phyloP scores from a whole-genome alignment of 495 filamentous ascomycete genomes.

The Hyaloscypha bicolor region DNA sequence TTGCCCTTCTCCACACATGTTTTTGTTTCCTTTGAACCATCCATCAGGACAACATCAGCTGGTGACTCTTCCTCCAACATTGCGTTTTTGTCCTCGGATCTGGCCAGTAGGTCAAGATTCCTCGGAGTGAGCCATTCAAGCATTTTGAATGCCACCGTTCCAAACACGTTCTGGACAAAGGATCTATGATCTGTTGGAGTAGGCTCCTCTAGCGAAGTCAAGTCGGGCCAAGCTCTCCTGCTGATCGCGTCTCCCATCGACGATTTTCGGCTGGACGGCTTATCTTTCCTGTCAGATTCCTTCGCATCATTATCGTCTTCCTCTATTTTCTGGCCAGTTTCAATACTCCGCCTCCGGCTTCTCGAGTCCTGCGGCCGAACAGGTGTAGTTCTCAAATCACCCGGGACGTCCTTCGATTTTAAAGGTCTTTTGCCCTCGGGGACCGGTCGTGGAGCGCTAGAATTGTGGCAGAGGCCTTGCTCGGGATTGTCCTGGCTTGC shows the following conservation, averaged over 20 bases:
- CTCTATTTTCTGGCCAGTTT: background rate
- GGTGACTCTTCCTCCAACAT: background rate
- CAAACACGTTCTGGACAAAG: slow-evolving; percentile 81
- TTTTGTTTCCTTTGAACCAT: background rate
- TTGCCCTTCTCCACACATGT: background rate
- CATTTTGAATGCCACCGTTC: slow-evolving; percentile 75
- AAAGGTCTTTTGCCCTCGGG: slow-evolving; percentile 39
- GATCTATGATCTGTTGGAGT: slow-evolving; percentile 77
- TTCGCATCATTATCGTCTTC: background rate
- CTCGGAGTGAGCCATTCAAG: slow-evolving; percentile 73
- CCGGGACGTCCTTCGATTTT: slow-evolving; percentile 16
- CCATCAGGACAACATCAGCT: background rate
- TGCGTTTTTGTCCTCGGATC: slow-evolving; percentile 1
- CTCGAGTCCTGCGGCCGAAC: background rate
- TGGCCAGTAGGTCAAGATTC: slow-evolving; percentile 22
- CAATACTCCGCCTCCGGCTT: background rate
- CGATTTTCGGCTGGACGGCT: background rate
- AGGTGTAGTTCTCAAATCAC: background rate
- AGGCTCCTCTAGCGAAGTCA: slow-evolving; percentile 33
- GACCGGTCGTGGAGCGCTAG: slow-evolving; percentile 32
- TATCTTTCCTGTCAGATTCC: background rate
- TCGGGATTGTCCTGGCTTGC: slow-evolving; percentile 81
- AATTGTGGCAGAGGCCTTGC: slow-evolving; percentile 67
- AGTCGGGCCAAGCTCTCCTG: background rate
- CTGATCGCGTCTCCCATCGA: slow-evolving; percentile 10